Percentiles rank a stretch among this genome's conserved stretches.
Conservation (phyloP, 441 rosid genomes). For the Manihot esculenta region DNA sequence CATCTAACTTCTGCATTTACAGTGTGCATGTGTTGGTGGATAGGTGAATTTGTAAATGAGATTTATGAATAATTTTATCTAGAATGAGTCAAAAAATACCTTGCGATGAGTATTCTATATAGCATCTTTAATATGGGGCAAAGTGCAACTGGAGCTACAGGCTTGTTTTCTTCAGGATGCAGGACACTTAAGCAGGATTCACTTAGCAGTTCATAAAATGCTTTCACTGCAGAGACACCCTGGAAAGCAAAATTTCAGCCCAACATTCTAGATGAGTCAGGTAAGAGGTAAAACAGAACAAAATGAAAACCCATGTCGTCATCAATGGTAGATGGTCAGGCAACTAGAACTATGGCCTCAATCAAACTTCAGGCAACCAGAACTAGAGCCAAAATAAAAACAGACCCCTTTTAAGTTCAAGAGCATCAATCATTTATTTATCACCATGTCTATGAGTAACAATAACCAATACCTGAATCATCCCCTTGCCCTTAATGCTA, state of each 20-base stretch:
- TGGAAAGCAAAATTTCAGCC: conserved; percentile 23
- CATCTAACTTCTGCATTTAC: not conserved
- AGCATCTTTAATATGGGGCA: conserved; percentile 73
- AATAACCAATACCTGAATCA: conserved; percentile 43
- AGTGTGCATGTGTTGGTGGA: not conserved
- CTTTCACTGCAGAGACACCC: conserved; percentile 82
- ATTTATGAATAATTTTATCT: not conserved
- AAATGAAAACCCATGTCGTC: not conserved
- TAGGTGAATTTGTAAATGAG: not conserved
- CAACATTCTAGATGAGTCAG: not conserved
- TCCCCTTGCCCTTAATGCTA: conserved; percentile 54
- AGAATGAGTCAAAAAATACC: conserved; percentile 31
- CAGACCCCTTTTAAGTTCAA: conserved; percentile 28
- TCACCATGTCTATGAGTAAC: conserved; percentile 26
- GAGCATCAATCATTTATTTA: conserved; percentile 26
- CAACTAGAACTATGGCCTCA: not conserved
- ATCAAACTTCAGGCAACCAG: conserved; percentile 18
- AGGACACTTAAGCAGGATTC: conserved; percentile 56
- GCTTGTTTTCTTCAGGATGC: conserved; percentile 63
- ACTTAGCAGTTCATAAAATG: conserved; percentile 65
- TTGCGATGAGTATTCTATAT: conserved; percentile 55
- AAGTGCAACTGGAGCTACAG: conserved; percentile 73
- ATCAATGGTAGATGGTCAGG: not conserved
- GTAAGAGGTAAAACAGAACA: not conserved
- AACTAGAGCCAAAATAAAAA: conserved; percentile 19